Percentiles rank a stretch among this genome's conserved stretches.
These are phyloP conservation scores for Sutorius eximius DNA, from an alignment of 1,284 basidiomycete species.

Conservation along the genomic window DNA sequence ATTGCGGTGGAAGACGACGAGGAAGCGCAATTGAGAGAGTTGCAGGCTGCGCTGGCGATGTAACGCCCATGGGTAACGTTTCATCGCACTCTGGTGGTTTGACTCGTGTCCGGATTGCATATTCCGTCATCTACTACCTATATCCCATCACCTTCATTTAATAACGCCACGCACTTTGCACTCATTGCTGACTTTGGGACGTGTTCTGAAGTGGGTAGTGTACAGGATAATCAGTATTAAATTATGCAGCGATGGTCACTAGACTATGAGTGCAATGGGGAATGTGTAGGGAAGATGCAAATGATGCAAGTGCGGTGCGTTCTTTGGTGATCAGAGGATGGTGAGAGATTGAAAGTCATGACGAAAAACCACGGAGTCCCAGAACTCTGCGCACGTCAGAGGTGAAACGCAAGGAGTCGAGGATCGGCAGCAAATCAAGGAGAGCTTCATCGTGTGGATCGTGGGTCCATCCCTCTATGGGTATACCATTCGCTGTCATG, in stretches of 20 bases:
- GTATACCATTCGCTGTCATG: constrained; percentile 88
- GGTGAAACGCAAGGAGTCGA: constrained; percentile 95
- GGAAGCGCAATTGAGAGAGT: constrained; percentile 85
- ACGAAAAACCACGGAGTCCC: constrained; percentile 70
- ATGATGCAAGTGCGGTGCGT: constrained; percentile 24
- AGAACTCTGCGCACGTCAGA: constrained; percentile 92
- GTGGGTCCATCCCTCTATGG: constrained; percentile 98
- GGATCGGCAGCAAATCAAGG: constrained; percentile 90
- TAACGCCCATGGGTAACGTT: constrained; percentile 36
- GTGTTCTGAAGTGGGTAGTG: constrained; percentile 31
- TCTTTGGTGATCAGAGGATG: constrained; percentile 11
- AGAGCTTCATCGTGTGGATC: constrained; percentile 97
- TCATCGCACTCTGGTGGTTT: constrained; percentile 8
- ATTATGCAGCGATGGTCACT: constrained; percentile 36
- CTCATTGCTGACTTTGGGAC: constrained; percentile 20
- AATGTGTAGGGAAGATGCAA: constrained; percentile 28
- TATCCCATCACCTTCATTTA: constrained; percentile 34
- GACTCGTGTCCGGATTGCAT: constrained; percentile 15
- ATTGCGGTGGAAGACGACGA: constrained; percentile 85
- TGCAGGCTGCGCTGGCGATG: constrained; percentile 93
- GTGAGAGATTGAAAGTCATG: constrained; percentile 19
- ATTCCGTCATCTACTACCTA: constrained; percentile 34
- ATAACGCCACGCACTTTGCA: constrained; percentile 26
- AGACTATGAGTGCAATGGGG: constrained; percentile 31
- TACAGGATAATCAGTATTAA: constrained; percentile 41